A percentile compares a stretch with the other conserved stretches of the same genome.
Conservation (phyloP, 192 early-diverging fungal genomes). For the Backusella australiensis region DNA sequence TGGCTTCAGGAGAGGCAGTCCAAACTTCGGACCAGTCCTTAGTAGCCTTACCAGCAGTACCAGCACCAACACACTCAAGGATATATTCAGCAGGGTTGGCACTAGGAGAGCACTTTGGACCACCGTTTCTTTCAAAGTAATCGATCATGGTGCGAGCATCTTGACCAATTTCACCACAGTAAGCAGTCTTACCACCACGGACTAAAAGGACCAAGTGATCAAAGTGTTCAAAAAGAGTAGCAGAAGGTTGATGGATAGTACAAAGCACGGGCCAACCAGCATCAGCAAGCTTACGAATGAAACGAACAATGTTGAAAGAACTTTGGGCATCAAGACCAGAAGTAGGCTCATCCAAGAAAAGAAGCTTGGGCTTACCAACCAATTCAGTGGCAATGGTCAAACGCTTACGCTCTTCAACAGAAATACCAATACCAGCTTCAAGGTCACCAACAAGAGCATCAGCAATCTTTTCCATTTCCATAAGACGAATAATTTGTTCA, state of each 20-base stretch:
- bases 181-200: constrained; percentile 75
- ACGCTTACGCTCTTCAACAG: constrained; percentile 85
- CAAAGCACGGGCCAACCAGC: constrained; percentile 71
- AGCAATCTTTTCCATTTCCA: constrained; percentile 74
- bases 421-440: constrained; percentile 73
- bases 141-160: constrained; percentile 62
- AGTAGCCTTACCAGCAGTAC: constrained; percentile 41
- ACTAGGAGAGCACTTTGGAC: constrained; percentile 56
- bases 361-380: constrained; percentile 71
- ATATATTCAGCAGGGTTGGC: constrained; percentile 90
- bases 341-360: constrained; percentile 92
- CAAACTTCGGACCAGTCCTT: constrained; percentile 78
- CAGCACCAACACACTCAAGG: constrained; percentile 76
- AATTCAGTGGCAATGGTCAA: constrained; percentile 86
- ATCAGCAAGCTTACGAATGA: constrained; percentile 64
- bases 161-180: constrained; percentile 78
- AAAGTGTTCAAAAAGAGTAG: constrained; percentile 83
- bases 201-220: constrained; percentile 79
- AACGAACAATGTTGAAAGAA: constrained; percentile 76
- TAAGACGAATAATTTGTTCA: constrained; percentile 69
- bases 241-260: constrained; percentile 87
- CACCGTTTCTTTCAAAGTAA: constrained; percentile 78
- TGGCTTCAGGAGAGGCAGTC: constrained; percentile 56
- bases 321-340: constrained; percentile 81
- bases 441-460: constrained; percentile 73